Percentiles rank a stretch among this genome's conserved stretches.
These are phyloP conservation scores for Beauveria sp. DNA, from an alignment of 2,329 filamentous ascomycete genomes.

Conservation along the genomic window DNA sequence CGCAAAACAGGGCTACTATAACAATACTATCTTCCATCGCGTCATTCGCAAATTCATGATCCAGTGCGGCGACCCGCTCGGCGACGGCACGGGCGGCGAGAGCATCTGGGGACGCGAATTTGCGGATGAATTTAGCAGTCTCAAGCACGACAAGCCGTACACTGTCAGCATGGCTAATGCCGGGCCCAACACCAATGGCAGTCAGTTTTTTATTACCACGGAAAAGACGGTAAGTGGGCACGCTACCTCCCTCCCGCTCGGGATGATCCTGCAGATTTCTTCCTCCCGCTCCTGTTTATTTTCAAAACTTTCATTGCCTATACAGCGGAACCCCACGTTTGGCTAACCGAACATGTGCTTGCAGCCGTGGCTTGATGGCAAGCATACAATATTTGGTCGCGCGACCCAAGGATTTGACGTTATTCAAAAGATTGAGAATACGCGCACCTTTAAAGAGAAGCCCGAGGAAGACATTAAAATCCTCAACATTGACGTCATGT, in stretches of 20 bases:
- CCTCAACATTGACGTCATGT: constrained; percentile 67
- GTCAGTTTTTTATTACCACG: constrained; percentile 97
- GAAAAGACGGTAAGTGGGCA: constrained; percentile 70
- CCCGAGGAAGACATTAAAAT: constrained; percentile 97
- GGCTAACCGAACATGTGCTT: constrained; percentile 17
- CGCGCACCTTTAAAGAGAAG: constrained; percentile 80
- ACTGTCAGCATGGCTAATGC: constrained; percentile 98
- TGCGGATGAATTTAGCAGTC: constrained; percentile 82
- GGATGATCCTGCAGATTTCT: background rate
- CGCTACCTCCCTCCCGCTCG: constrained; percentile 5
- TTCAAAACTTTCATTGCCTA: background rate
- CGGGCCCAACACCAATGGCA: constrained; percentile 88
- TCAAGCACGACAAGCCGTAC: constrained; percentile 93
- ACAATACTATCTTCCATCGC: constrained; percentile 94
- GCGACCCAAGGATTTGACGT: constrained; percentile 88
- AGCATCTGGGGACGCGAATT: constrained; percentile 95
- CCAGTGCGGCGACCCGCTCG: constrained; percentile 89
- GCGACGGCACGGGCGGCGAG: constrained; percentile 78
- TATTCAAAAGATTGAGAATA: constrained; percentile 91
- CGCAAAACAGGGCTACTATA: constrained; percentile 85
- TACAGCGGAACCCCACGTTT: constrained; percentile 8
- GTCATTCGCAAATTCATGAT: constrained; percentile 99
- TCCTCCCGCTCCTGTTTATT: constrained; percentile 5
- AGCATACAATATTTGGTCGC: constrained; percentile 92
- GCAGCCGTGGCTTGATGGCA: constrained; percentile 84